Evolutionary conservation across 1,284 basidiomycete species (phyloP).

Genomic region (Kalmanozyma brasiliensis): DNA sequence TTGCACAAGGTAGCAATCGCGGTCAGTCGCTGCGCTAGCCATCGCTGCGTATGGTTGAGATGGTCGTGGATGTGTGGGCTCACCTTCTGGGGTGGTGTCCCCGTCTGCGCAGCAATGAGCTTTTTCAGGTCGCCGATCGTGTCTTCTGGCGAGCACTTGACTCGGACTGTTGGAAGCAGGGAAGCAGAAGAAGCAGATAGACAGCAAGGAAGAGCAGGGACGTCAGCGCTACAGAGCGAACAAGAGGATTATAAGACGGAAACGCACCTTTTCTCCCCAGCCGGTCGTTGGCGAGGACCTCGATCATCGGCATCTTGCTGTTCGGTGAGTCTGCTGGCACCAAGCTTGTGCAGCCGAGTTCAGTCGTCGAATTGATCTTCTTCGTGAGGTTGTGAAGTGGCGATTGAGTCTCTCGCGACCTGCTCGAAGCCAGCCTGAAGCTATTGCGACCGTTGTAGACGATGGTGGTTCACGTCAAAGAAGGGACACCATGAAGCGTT

Average conservation of each 20-base stretch:
- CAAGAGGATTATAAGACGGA: too few species aligned
- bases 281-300: slow-evolving; percentile 97
- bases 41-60: too few species aligned
- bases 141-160: slow-evolving; percentile 77
- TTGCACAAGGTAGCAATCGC: too few species aligned
- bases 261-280: slow-evolving; percentile 88
- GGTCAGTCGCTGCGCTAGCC: too few species aligned
- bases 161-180: slow-evolving; percentile 51
- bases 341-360: too few species aligned
- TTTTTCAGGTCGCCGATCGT: slow-evolving; percentile 97
- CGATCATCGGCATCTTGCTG: slow-evolving; percentile 69
- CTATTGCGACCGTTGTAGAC: background rate
- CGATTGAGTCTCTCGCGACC: too few species aligned
- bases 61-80: slow-evolving; percentile 13
- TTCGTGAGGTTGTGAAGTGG: too few species aligned
- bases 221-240: background rate
- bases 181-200: background rate
- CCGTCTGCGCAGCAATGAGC: slow-evolving; percentile 94
- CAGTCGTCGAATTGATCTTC: too few species aligned
- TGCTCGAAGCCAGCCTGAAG: background rate
- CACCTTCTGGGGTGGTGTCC: slow-evolving; percentile 75
- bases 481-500: background rate
- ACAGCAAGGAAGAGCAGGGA: background rate
- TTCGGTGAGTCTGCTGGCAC: too few species aligned
- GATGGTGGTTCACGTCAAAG: slow-evolving; percentile 1